Conservation (phyloP, 2,329 filamentous ascomycete genomes). For the Hypoxylon sp. region DNA sequence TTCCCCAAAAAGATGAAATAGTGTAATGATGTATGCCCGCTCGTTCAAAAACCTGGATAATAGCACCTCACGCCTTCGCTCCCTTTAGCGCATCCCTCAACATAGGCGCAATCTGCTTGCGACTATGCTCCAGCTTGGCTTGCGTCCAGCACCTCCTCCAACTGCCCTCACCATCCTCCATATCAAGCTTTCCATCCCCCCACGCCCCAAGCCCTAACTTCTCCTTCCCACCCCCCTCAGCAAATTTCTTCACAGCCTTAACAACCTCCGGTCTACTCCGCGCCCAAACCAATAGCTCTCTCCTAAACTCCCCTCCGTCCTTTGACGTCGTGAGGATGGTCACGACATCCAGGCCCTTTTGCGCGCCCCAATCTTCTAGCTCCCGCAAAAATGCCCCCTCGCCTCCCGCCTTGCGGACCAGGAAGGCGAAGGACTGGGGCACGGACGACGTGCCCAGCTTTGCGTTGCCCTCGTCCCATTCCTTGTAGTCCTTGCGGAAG, state of each 20-base stretch:
- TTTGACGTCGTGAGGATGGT: conserved; percentile 79
- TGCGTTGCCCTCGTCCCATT: conserved; percentile 71
- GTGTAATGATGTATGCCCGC: background rate
- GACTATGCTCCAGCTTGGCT: conserved; percentile 70
- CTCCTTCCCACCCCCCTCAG: conserved; percentile 56
- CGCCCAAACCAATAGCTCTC: conserved; percentile 79
- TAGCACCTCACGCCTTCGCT: conserved; percentile 14
- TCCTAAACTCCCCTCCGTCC: conserved; percentile 68
- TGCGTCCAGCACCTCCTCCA: conserved; percentile 78
- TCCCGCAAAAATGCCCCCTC: conserved; percentile 62
- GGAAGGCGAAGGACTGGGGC: conserved; percentile 73
- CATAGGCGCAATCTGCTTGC: conserved; percentile 79
- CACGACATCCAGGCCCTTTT: conserved; percentile 73
- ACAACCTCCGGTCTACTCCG: conserved; percentile 63
- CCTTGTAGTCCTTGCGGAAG: conserved; percentile 87
- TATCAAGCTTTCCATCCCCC: conserved; percentile 64
- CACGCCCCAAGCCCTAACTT: conserved; percentile 71
- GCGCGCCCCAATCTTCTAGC: conserved; percentile 68
- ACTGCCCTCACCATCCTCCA: conserved; percentile 54
- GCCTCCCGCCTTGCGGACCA: conserved; percentile 68
- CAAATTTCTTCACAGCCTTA: conserved; percentile 70
- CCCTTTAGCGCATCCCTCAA: conserved; percentile 69
- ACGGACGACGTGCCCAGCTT: conserved; percentile 77
- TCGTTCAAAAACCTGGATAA: background rate
- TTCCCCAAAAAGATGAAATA: background rate